Evolutionary conservation across 2,329 filamentous ascomycete genomes (phyloP), one percentile per base, ranked within the genome.

Genomic region (Neopestalotiopsis rosae): DNA sequence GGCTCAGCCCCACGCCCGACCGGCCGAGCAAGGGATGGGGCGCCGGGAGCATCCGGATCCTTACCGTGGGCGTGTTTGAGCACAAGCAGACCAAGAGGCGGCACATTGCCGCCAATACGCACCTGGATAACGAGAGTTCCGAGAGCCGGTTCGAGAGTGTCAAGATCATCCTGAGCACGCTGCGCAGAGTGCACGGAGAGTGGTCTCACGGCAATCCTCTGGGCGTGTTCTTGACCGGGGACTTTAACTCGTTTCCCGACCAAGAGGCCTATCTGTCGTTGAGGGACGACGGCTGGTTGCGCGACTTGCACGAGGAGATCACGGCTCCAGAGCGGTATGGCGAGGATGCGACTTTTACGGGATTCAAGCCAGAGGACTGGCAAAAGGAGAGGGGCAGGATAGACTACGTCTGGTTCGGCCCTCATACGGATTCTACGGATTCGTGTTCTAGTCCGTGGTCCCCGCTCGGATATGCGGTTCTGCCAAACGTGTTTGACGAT

Each of bases 1-100:
- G 94, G 94, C 83, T 97, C 14, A 94, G 90, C 57, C 82, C 88
- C 72, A 96, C 92, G 3, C 94, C 93, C 0, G 82, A 88, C 30
- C 79, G 79, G 65, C 92, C 91, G 0, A 93, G 90, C 0, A 89
- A 88, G 69, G 92, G 92, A n/a, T 97, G 94, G 92, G 88, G 89
- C 67, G 88, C 89, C 5, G 83, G 79, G 3, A 81, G 85, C 67
- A 84, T 87, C 49, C 83, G 92, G 7, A 87, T 93, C 65, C 84
- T 91, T 42, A 91, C 90, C 0, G 82, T 91, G 45, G 91, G 86
- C 4, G 82, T 84, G 13, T 92, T 93, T 74, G 75, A 82, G 40
- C 87, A 92, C 76, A 76, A 76, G 20, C 71, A 71, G 4, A 88
- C 84, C 5, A 82, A 83, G 5, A 81, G 81, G 52, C 79, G 78